These are phyloP conservation scores for Apiospora koreana DNA, from an alignment of 2,329 filamentous ascomycete genomes.

Conservation along the genomic window DNA sequence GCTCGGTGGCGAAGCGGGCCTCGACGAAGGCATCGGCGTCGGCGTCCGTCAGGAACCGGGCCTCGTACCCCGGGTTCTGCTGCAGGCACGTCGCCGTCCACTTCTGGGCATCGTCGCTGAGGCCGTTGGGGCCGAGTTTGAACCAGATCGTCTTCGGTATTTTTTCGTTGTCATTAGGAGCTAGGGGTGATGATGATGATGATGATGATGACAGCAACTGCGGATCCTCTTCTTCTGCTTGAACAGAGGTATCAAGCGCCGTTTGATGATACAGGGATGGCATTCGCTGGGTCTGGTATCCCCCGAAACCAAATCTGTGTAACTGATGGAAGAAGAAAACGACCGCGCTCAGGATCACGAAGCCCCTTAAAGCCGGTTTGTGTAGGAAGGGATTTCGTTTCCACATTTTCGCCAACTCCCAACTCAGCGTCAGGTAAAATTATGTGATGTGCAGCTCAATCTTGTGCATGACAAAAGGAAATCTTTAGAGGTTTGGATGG, in stretches of 20 bases:
- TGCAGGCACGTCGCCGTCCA: constrained; percentile 35
- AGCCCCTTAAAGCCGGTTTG: not conserved
- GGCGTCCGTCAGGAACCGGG: constrained; percentile 29
- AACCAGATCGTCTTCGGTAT: constrained; percentile 40
- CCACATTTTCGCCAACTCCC: not conserved
- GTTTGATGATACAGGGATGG: not conserved
- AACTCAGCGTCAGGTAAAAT: not conserved
- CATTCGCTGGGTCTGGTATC: not conserved
- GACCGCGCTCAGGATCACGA: not conserved
- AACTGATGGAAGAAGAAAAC: not conserved
- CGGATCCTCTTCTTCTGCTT: not conserved
- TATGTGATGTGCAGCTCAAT: not conserved
- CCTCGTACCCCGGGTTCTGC: constrained; percentile 27
- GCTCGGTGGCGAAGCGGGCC: constrained; percentile 53
- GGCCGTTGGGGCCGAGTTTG: constrained; percentile 38
- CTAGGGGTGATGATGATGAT: not conserved
- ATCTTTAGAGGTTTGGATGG: no score
- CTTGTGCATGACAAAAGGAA: not conserved
- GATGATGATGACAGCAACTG: not conserved
- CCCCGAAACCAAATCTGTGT: not conserved
- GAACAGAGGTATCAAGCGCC: not conserved
- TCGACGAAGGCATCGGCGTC: constrained; percentile 55
- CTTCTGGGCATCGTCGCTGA: constrained; percentile 27
- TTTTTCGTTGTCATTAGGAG: not conserved
- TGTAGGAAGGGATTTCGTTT: not conserved